Conservation (phyloP, 495 filamentous ascomycete species). For the Tuber microsphaerosporum region DNA sequence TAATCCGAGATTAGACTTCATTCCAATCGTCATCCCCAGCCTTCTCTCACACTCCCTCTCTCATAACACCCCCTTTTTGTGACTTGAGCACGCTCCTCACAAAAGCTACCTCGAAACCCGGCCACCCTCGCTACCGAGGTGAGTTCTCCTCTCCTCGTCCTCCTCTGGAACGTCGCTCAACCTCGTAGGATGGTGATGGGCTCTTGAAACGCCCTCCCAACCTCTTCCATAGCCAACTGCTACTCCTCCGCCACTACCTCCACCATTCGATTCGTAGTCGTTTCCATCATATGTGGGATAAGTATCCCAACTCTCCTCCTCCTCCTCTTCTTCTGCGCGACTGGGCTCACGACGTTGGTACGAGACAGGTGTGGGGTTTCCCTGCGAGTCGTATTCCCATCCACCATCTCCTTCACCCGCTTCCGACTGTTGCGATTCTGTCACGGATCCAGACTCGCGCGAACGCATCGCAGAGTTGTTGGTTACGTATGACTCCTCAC, state of each 20-base stretch:
- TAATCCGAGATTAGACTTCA: conserved; percentile 40
- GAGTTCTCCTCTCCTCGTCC: conserved; percentile 61
- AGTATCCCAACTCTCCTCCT: conserved; percentile 35
- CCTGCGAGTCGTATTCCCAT: conserved; percentile 51
- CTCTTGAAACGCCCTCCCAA: conserved; percentile 71
- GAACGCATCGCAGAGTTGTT: conserved; percentile 34
- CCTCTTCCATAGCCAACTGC: conserved; percentile 45
- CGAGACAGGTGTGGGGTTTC: conserved; percentile 46
- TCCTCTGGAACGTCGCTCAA: conserved; percentile 89
- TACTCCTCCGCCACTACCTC: conserved; percentile 23
- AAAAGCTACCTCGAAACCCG: conserved; percentile 35
- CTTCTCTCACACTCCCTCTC: conserved; percentile 8
- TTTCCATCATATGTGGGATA: conserved; percentile 40
- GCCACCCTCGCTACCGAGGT: conserved; percentile 31
- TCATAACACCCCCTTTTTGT: conserved; percentile 23
- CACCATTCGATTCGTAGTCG: conserved; percentile 30
- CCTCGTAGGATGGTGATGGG: conserved; percentile 86
- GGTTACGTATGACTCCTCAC: conserved; percentile 34
- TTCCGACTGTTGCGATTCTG: conserved; percentile 47
- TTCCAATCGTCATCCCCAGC: conserved; percentile 42
- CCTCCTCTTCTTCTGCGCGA: conserved; percentile 29
- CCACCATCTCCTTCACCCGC: conserved; percentile 50
- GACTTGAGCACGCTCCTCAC: conserved; percentile 35
- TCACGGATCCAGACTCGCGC: conserved; percentile 39
- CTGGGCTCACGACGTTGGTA: conserved; percentile 33